Conservation (phyloP, 345 rosid genomes). For the Turritis glabra region DNA sequence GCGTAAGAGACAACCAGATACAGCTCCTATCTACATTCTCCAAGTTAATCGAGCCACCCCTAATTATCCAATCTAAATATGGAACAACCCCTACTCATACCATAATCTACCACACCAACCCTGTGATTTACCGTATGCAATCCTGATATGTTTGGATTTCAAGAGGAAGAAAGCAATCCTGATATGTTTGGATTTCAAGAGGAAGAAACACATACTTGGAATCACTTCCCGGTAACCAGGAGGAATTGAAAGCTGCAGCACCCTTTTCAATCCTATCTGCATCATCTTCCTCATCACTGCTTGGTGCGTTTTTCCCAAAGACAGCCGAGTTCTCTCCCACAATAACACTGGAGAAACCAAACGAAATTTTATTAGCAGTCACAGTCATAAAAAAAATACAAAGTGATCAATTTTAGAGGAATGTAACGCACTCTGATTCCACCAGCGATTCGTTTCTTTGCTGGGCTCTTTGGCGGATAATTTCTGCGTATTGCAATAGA, state of each 20-base stretch:
- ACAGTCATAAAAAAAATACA: neutral
- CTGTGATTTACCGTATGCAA: neutral
- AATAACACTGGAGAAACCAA: conserved; percentile 58
- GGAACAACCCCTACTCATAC: neutral
- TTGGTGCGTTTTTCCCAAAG: conserved; percentile 52
- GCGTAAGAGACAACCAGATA: neutral
- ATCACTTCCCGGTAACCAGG: conserved; percentile 80
- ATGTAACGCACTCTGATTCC: conserved; percentile 70
- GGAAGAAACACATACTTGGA: conserved; percentile 51
- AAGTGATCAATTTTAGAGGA: conserved; percentile 1
- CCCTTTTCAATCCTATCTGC: conserved; percentile 47
- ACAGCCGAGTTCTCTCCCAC: conserved; percentile 75
- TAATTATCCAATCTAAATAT: no score
- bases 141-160: neutral
- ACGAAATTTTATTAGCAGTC: conserved; percentile 1
- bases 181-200: neutral
- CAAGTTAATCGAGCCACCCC: neutral
- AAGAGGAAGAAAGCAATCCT: neutral
- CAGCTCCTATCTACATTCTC: neutral
- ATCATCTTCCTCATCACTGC: conserved; percentile 59
- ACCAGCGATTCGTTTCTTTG: conserved; percentile 67
- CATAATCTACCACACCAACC: neutral
- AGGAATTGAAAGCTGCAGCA: conserved; percentile 66
- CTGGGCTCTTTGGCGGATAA: conserved; percentile 61
- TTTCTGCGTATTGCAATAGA: conserved; percentile 55